Base-by-base conservation (phyloP, 2,329 filamentous ascomycete species). In the Colletotrichum trifolii region DNA sequence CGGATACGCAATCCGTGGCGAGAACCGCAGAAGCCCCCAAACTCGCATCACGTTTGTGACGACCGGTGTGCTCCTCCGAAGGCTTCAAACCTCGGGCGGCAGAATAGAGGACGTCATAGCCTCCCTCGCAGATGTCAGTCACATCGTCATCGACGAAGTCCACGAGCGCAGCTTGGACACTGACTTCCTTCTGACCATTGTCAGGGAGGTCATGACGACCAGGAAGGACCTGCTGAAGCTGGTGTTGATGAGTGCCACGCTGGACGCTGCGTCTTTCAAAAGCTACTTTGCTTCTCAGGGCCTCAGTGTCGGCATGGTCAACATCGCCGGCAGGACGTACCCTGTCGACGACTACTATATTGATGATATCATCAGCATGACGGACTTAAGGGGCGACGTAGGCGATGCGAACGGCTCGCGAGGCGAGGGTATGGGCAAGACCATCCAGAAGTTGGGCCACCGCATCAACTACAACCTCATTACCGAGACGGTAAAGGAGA, bases 21-120 rank as follows among this genome's bases (percentile, higher is more conserved):
- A 98, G 75, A 95, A 91, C 39, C 94, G 91, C 71, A 84, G 89
- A 45, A 91, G 87, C 64, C 79, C 80, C 13, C 83, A 87, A 48
- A 98, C 96, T 0, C 95, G 91, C 77, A 96, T 98, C 72, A 97
- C 92, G 0, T 98, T 98, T 74, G 92, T 97, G 67, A 99, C 95
- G 0, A 97, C 95, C 9, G 95, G 95, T 87, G 94, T 99, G 3
- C 82, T 99, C 42, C 85, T 99, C 15, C 85, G 96, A 67, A 89
- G 94, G 11, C 83, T 99, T n/a, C 96, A 99, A 77, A 96, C 92
- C 0, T 94, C 93, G 4, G 93, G 93, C 54, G 92, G 92, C 6
- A 86, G 88, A 36, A 87, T 91, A 11, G 90, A 94, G 33, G 93
- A 97, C 73, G 89, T 97, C 1, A 86, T 92, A 56, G 87, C 90